Conservation (phyloP, 2,329 filamentous ascomycete species). For the Neurospora crassa region DNA sequence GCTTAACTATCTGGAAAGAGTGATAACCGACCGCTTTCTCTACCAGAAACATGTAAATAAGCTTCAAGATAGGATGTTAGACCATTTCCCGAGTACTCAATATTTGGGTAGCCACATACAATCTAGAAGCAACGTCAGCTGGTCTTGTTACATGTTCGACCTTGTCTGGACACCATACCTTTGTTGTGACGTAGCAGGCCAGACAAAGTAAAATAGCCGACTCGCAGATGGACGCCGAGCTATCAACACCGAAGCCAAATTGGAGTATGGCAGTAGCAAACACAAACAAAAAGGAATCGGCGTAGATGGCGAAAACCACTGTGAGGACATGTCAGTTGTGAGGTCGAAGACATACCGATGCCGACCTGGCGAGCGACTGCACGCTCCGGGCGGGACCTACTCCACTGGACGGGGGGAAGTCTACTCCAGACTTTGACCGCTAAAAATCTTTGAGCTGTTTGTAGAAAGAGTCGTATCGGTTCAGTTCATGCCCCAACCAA, state of each 20-base stretch:
- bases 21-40: conserved; percentile 45
- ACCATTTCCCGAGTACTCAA: too few species aligned
- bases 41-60: conserved; percentile 57
- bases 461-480: background rate
- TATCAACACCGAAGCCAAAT: conserved; percentile 47
- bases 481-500: background rate
- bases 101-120: conserved; percentile 16
- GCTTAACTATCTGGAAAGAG: background rate
- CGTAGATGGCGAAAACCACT: conserved; percentile 53
- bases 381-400: conserved; percentile 6
- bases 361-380: background rate
- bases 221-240: conserved; percentile 40
- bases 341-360: background rate
- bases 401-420: conserved; percentile 17
- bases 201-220: conserved; percentile 52
- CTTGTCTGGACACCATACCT: conserved; percentile 31
- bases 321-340: background rate
- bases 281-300: conserved; percentile 51
- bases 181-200: conserved; percentile 52
- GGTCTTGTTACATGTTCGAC: background rate
- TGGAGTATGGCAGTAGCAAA: conserved; percentile 47
- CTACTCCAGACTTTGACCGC: conserved; percentile 14
- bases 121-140: conserved; percentile 19
- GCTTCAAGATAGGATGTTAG: conserved; percentile 20
- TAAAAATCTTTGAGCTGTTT: conserved; percentile 14